A percentile compares a stretch with the other conserved stretches of the same genome.
Conservation (phyloP, 2,329 filamentous ascomycete genomes). For the Exophiala spinifera region DNA sequence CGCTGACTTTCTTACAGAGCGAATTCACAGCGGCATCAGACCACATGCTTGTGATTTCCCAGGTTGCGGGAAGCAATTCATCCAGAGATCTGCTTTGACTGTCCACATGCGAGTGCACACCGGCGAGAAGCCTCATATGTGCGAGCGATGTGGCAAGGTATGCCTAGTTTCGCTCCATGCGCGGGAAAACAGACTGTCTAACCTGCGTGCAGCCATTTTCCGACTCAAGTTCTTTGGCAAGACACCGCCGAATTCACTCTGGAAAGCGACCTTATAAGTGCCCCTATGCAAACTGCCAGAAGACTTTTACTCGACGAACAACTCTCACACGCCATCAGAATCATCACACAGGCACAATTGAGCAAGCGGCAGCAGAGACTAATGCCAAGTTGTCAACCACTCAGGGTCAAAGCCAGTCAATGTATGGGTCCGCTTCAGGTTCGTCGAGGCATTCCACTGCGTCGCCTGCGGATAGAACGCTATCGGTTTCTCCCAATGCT, state of each 20-base stretch:
- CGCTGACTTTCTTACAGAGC: conserved; percentile 57
- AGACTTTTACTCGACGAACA: conserved; percentile 94
- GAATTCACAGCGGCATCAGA: conserved; percentile 87
- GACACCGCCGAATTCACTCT: conserved; percentile 91
- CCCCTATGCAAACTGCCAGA: conserved; percentile 94
- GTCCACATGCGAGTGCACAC: conserved; percentile 95
- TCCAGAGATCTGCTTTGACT: conserved; percentile 90
- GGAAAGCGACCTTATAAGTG: conserved; percentile 97
- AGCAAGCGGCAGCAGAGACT: conserved; percentile 86
- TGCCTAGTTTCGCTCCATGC: conserved; percentile 27
- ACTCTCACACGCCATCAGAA: conserved; percentile 95
- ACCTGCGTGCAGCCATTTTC: conserved; percentile 71
- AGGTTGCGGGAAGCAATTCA: conserved; percentile 91
- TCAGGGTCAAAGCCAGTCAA: conserved; percentile 37
- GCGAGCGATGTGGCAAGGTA: conserved; percentile 94
- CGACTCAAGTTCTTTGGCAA: conserved; percentile 88
- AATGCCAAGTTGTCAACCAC: conserved; percentile 72
- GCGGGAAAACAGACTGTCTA: conserved; percentile 26
- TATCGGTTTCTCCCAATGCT: conserved; percentile 75
- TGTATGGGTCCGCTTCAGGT: conserved; percentile 44
- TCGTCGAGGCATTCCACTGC: conserved; percentile 61
- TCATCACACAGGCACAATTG: conserved; percentile 89
- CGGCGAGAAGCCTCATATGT: conserved; percentile 97
- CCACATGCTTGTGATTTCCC: conserved; percentile 91
- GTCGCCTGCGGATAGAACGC: conserved; percentile 73